phyloP scores from a whole-genome alignment of 2,329 filamentous ascomycete genomes.

The Alternaria longipes region DNA sequence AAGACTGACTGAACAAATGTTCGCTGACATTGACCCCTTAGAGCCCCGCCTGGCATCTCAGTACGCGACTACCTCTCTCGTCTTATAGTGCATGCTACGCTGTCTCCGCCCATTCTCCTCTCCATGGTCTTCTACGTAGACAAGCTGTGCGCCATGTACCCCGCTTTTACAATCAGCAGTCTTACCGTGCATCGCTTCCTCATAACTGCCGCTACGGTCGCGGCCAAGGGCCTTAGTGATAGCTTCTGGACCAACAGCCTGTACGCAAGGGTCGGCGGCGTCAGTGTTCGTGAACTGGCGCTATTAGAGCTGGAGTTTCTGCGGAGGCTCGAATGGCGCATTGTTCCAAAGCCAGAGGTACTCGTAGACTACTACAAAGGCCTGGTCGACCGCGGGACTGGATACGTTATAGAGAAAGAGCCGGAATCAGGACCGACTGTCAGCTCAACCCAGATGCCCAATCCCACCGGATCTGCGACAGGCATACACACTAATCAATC shows the following conservation, averaged over 20 bases:
- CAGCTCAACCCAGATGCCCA: slow-evolving; percentile 19
- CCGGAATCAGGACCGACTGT: slow-evolving; percentile 24
- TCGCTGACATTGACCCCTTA: slow-evolving; percentile 35
- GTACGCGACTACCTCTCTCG: slow-evolving; percentile 93
- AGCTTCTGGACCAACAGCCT: slow-evolving; percentile 99
- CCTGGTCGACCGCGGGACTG: slow-evolving; percentile 74
- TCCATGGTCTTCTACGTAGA: slow-evolving; percentile 99
- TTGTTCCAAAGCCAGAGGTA: slow-evolving; percentile 93
- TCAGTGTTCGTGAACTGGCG: slow-evolving; percentile 88
- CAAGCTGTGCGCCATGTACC: slow-evolving; percentile 88
- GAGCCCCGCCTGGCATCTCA: slow-evolving; percentile 86
- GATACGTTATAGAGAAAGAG: slow-evolving; percentile 61
- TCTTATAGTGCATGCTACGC: slow-evolving; percentile 89
- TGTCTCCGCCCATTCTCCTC: slow-evolving; percentile 91
- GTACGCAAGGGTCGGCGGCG: slow-evolving; percentile 92
- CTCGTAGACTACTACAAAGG: slow-evolving; percentile 93
- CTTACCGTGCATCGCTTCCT: slow-evolving; percentile 97
- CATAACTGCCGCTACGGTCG: slow-evolving; percentile 94
- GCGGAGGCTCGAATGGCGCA: slow-evolving; percentile 92
- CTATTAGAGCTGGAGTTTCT: slow-evolving; percentile 93
- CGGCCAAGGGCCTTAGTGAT: slow-evolving; percentile 93
- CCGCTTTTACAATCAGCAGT: slow-evolving; percentile 94
- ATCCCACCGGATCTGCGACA: slow-evolving; percentile 31
- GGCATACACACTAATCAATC: slow-evolving; percentile 34
- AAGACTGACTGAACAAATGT: not conserved